Conservation (phyloP, 1,284 basidiomycete species). For the Ceratobasidium theobromae region DNA sequence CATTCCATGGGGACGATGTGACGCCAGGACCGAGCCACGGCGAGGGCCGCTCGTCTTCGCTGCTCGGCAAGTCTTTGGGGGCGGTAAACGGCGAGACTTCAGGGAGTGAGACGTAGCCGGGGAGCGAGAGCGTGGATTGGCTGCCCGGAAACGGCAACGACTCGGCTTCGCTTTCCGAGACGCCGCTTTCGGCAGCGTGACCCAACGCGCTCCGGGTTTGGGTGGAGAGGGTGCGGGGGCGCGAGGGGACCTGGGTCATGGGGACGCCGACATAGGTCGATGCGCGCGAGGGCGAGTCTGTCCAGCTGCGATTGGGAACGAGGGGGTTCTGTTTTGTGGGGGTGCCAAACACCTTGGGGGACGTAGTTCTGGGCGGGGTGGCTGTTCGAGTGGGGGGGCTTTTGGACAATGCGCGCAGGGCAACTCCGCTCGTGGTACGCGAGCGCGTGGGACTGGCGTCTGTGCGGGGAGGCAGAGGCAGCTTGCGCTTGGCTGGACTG, state of each 20-base stretch:
- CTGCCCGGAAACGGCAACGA: conserved; percentile 23
- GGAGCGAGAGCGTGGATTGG: conserved; percentile 6
- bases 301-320: background rate
- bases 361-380: no score
- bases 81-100: conserved; percentile 15
- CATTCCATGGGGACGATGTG: background rate
- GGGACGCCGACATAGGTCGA: conserved; percentile 14
- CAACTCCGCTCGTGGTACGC: no score
- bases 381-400: background rate
- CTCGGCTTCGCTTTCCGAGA: conserved; percentile 22
- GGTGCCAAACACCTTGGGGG: background rate
- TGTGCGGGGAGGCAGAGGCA: background rate
- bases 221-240: background rate
- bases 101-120: conserved; percentile 5
- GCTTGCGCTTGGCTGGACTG: background rate
- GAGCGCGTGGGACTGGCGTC: background rate
- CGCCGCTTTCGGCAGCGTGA: background rate
- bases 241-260: conserved; percentile 20
- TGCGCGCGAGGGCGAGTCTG: conserved; percentile 5
- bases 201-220: background rate
- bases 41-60: background rate
- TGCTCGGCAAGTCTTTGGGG: background rate
- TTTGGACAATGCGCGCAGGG: background rate
- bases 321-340: background rate
- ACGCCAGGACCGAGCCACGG: background rate